Base-by-base conservation (phyloP, 176 grass and related monocot genomes). In the Avena eriantha region DNA sequence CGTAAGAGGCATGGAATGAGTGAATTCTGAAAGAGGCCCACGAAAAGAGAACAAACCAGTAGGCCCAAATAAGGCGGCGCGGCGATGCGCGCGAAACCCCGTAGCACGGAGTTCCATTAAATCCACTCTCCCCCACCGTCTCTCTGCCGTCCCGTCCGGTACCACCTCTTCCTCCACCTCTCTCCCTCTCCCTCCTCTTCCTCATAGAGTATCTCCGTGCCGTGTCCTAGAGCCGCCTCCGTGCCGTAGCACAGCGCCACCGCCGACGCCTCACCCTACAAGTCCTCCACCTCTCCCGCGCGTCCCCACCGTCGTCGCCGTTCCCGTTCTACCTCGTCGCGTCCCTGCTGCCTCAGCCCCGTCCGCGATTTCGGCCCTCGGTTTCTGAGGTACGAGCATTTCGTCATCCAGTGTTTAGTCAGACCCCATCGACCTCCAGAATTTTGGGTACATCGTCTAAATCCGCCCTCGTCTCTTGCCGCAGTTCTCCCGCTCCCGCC, bases 351-450 rank as follows among this genome's bases (percentile, higher is more conserved):
- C 48, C 73, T 76, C 73, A 51, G 53, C 47, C 73, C 72, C 73
- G 47, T 17, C 47, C 47, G 23, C 47, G 73, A 50, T 76, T 75
- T 75, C 24, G 23, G 46, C 72, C 72, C 22, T 16, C 16, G 47
- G 46, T 76, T 76, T 50, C 73, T 0, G 73, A 76, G 73, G 73
- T 76, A 76, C 47, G 73, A 51, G 73, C 46, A 76, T 76, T 76
- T 17, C 73, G 23, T 31, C 73, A 53, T 51, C 47, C 73, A 10
- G 47, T 9, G 73, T 7, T 9, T 76, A 51, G 46, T 31, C 29
- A 9, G 18, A 31, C 48, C 26, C 23, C 73, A 53, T 50, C 73
- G 23, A 51, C 73, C 73, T 51, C 73, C 46, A 31, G 73, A 76
- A 76, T 76, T 76, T 50, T 0, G 73, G 73, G 47, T 51, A 24